These are phyloP conservation scores for Stemphylium beticola DNA, from an alignment of 2,329 filamentous ascomycete species.

Conservation along the genomic window DNA sequence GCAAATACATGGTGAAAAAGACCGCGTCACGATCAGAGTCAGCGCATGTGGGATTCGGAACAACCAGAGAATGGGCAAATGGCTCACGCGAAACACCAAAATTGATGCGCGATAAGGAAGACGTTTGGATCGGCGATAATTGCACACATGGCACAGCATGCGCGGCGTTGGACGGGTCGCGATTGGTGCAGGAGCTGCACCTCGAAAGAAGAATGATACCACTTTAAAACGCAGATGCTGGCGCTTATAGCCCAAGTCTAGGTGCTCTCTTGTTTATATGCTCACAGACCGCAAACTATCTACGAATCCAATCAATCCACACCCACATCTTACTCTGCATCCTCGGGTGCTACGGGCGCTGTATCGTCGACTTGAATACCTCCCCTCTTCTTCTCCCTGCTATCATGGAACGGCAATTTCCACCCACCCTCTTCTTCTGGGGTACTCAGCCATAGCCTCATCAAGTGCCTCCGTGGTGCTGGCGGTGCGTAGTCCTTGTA, in stretches of 20 bases:
- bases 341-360: slow-evolving; percentile 73
- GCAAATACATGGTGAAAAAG: slow-evolving; percentile 6
- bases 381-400: slow-evolving; percentile 81
- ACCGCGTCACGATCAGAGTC: slow-evolving; percentile 1
- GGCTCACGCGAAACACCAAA: slow-evolving; percentile 19
- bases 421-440: slow-evolving; percentile 84
- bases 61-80: slow-evolving; percentile 2
- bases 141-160: slow-evolving; percentile 17
- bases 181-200: slow-evolving; percentile 22
- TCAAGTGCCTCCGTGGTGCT: slow-evolving; percentile 74
- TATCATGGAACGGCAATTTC: slow-evolving; percentile 82
- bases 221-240: slow-evolving; percentile 17
- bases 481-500: slow-evolving; percentile 76
- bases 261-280: background rate
- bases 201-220: slow-evolving; percentile 37
- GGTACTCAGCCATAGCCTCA: slow-evolving; percentile 83
- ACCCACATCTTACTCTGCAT: slow-evolving; percentile 68
- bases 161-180: slow-evolving; percentile 28
- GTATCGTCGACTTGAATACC: slow-evolving; percentile 88
- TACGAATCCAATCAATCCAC: background rate
- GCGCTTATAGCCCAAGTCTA: slow-evolving; percentile 3
- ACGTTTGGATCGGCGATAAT: slow-evolving; percentile 15
- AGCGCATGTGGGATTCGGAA: slow-evolving; percentile 20
- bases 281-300: slow-evolving; percentile 2
- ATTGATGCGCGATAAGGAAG: slow-evolving; percentile 29